phyloP scores from a whole-genome alignment of 768 basidiomycete species.

The Rubroboletus pulcherrimus region DNA sequence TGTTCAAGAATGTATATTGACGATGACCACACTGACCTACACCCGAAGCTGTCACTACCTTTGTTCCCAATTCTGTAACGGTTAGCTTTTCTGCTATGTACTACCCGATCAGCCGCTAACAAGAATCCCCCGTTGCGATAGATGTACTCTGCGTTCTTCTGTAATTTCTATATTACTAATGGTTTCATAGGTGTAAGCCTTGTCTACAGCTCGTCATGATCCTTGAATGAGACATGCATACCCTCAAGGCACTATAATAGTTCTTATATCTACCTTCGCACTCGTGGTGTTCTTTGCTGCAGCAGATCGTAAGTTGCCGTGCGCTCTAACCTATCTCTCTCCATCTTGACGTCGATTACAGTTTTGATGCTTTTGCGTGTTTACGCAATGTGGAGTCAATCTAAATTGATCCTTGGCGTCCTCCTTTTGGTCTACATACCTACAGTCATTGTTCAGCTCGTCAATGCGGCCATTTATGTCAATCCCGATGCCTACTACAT shows the following conservation, averaged over 20 bases:
- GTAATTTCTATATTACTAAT: not conserved
- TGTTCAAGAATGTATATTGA: not conserved
- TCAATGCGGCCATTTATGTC: not conserved
- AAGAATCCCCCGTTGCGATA: not conserved
- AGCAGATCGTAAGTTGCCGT: not conserved
- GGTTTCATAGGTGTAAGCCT: constrained; percentile 1
- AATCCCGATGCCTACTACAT: not conserved
- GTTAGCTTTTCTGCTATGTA: not conserved
- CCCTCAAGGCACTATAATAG: not conserved
- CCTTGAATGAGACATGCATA: not conserved
- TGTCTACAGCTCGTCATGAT: not conserved
- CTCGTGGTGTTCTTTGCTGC: not conserved
- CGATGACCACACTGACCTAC: not conserved
- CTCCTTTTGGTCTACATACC: constrained; percentile 3
- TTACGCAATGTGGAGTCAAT: constrained; percentile 1
- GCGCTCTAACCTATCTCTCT: not conserved
- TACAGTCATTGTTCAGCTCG: not conserved
- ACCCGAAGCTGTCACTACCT: not conserved
- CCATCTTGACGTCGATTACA: not conserved
- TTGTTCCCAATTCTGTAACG: not conserved
- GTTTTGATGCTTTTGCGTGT: constrained; percentile 10
- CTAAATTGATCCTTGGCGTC: not conserved
- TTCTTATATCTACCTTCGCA: not conserved
- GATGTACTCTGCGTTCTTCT: not conserved
- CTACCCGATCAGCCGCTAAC: not conserved